Base-by-base conservation (phyloP, 768 basidiomycete species). In the Cubamyces sp. region DNA sequence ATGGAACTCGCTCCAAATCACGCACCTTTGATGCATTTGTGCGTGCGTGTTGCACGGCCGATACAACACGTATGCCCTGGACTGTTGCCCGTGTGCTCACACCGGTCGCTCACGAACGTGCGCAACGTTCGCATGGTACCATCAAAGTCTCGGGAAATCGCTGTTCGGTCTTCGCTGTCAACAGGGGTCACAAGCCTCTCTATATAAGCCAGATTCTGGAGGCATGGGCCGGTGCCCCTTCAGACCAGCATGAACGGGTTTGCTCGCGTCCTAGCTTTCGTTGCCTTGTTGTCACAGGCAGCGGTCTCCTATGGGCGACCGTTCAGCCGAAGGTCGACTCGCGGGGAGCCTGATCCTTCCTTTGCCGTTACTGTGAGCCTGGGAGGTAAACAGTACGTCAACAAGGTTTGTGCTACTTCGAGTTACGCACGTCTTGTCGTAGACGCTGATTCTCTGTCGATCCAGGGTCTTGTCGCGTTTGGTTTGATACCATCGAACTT, bases 401-500 rank as follows among this genome's bases (percentile, higher is more conserved):
- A 82, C 69, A 80, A 82, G 76, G 76, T 74, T 18, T 43, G 64
- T 15, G 7, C 2, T 6, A 5, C 2, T 42, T 12, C 18, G n/a
- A 18, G 28, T 14, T 18, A 49, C 30, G 28, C 28, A 30, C 28
- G 28, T 8, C 8, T 34, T 39, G 28, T 43, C 30, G 23, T 41
- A 40, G 12, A 21, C 37, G 45, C 41, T 43, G 23, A 50, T 58
- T 15, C 53, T n/a, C 25, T 14, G 45, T 37, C 19, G 11, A 26
- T 19, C 51, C 59, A 86, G 82, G 85, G 84, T 19, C 68, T 86
- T 0, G 84, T 86, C 16, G 86, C 76, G 0, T 87, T 87, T 67
- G 86, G 86, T 5, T 73, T 82, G n/a, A 86, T 88, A 55, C 83
- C 84, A 1, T 81, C 84, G 2, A 77, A 85, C 66, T 81, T 82